phyloP scores from a whole-genome alignment of 371 early-diverging fungal genomes.

The Circinella minor region DNA sequence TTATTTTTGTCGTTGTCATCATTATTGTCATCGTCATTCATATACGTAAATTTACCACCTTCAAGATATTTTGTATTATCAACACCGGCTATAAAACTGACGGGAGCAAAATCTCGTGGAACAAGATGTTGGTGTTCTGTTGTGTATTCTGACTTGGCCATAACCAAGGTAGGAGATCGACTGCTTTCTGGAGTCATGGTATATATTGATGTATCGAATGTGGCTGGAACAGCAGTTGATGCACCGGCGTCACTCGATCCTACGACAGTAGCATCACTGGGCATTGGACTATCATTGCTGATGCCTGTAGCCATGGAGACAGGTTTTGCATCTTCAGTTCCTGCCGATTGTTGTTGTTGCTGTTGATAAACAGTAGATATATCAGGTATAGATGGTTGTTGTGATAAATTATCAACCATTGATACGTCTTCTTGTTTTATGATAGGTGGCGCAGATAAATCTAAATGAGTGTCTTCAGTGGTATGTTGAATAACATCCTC shows the following conservation, averaged over 20 bases:
- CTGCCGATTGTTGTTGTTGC: background rate
- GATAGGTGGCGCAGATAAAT: background rate
- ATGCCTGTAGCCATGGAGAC: background rate
- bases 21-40: constrained; percentile 7
- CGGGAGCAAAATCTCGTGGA: constrained; percentile 48
- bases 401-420: background rate
- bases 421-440: background rate
- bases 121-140: constrained; percentile 8
- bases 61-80: constrained; percentile 46
- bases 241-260: constrained; percentile 17
- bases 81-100: constrained; percentile 30
- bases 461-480: background rate
- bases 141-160: background rate
- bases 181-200: constrained; percentile 9
- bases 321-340: background rate
- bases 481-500: background rate
- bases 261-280: constrained; percentile 13
- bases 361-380: background rate
- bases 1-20: background rate
- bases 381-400: background rate
- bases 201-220: constrained; percentile 10
- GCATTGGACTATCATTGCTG: constrained; percentile 1
- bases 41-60: constrained; percentile 50
- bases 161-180: constrained; percentile 5
- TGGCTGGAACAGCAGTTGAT: constrained; percentile 13